Percentiles rank a stretch among this genome's conserved stretches.
These are phyloP conservation scores for Rhodosorus marinus DNA, from an alignment of 23 red algal species.

Conservation along the genomic window DNA sequence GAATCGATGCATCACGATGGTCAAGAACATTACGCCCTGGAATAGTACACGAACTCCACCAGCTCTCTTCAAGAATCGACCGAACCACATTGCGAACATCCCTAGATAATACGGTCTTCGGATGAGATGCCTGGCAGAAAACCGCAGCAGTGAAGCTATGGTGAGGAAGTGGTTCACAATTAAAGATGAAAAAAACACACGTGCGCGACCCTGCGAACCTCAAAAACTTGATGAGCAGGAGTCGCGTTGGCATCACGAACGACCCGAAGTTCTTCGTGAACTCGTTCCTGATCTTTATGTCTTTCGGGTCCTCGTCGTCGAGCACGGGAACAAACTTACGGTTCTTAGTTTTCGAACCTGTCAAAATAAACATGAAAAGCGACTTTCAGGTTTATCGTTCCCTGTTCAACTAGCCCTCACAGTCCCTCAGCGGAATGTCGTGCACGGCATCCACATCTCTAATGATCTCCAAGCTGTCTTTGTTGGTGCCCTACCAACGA, in stretches of 20 bases:
- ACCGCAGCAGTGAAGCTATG: too few relatives aligned
- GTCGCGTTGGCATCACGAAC: conserved; percentile 7
- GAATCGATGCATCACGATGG: conserved; percentile 78
- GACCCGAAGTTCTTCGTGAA: conserved; percentile 27
- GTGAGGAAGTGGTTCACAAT: too few relatives aligned
- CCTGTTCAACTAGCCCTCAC: too few relatives aligned
- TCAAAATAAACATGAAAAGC: too few relatives aligned
- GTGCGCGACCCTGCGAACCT: conserved; percentile 6
- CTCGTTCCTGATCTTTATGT: conserved; percentile 22
- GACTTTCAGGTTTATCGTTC: too few relatives aligned
- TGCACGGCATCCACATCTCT: too few relatives aligned
- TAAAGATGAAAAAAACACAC: too few relatives aligned
- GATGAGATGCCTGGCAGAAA: too few relatives aligned
- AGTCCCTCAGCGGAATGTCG: too few relatives aligned
- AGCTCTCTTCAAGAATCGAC: conserved; percentile 13
- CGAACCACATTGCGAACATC: conserved; percentile 3
- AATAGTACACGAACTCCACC: conserved; percentile 24
- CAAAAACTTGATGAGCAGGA: conserved; percentile 17
- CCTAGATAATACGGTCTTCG: conserved; percentile 18
- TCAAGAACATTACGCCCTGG: conserved; percentile 10
- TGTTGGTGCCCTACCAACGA: conserved; percentile 24
- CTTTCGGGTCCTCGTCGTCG: conserved; percentile 12
- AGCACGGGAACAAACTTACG: conserved; percentile 20
- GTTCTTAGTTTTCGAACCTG: too few relatives aligned
- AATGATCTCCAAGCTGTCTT: too few relatives aligned